phyloP scores from a whole-genome alignment of 148 eudicot genomes.

The Camellia granthamiana region DNA sequence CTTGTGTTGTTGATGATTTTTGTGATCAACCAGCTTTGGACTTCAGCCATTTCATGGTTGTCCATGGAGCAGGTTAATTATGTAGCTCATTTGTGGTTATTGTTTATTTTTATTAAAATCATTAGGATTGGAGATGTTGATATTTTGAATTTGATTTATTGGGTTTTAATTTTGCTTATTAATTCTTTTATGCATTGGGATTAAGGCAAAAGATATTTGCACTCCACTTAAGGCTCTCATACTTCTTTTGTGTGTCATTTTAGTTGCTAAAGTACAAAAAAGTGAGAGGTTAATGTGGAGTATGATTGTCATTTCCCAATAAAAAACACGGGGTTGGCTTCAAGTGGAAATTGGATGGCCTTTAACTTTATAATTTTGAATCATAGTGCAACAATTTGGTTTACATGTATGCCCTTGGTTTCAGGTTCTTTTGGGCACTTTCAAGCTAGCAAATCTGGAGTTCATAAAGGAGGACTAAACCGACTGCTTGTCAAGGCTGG shows the following conservation, averaged over 20 bases:
- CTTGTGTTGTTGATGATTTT: slow-evolving; percentile 37
- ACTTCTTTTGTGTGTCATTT: too few relatives aligned
- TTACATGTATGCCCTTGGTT: slow-evolving; percentile 8
- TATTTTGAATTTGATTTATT: neutral
- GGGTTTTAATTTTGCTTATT: slow-evolving; percentile 2
- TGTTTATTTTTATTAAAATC: neutral
- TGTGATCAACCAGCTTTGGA: slow-evolving; percentile 30
- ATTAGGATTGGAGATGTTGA: neutral
- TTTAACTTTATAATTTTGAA: neutral
- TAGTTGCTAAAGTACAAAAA: too few relatives aligned
- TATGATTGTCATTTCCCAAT: neutral
- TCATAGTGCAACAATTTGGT: neutral
- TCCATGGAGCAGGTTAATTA: slow-evolving; percentile 91
- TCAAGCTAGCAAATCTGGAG: slow-evolving; percentile 99
- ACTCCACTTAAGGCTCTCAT: too few relatives aligned
- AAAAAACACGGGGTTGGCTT: neutral
- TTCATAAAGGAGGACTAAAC: slow-evolving; percentile 79
- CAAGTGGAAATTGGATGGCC: too few relatives aligned
- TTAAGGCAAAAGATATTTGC: too few relatives aligned
- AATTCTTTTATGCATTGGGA: neutral
- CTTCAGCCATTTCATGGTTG: slow-evolving; percentile 62
- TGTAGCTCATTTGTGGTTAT: neutral
- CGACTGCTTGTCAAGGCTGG: slow-evolving; percentile 87
- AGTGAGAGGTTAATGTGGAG: too few relatives aligned
- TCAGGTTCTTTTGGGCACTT: slow-evolving; percentile 98